These are phyloP conservation scores for Tricholoma saponaceum DNA, from an alignment of 768 basidiomycete genomes.

Conservation along the genomic window DNA sequence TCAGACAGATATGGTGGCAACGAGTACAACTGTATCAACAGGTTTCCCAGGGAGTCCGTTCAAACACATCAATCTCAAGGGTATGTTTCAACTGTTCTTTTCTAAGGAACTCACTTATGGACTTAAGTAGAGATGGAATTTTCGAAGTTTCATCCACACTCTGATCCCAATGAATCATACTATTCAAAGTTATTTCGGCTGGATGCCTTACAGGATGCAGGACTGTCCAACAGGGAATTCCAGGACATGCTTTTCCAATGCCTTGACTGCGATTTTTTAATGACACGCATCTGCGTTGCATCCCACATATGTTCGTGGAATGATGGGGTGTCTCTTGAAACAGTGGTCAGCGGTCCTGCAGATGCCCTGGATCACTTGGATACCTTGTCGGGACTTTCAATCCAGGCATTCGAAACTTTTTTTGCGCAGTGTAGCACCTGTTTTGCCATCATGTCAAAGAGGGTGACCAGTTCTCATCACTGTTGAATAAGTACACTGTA, in stretches of 20 bases:
- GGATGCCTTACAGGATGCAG: neutral
- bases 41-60: neutral
- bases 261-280: neutral
- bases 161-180: neutral
- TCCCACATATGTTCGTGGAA: neutral
- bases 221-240: neutral
- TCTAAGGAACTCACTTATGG: neutral
- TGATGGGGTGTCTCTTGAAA: too few species aligned
- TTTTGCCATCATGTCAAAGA: neutral
- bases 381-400: neutral
- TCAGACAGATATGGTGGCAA: too few species aligned
- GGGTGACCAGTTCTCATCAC: neutral
- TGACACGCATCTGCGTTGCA: neutral
- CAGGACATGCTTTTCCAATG: neutral
- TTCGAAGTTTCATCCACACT: neutral
- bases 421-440: neutral
- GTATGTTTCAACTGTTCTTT: neutral
- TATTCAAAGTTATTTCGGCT: neutral
- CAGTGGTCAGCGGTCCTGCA: neutral
- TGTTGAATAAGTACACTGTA: too few species aligned
- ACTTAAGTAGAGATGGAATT: neutral
- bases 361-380: neutral
- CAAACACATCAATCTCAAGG: neutral
- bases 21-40: neutral
- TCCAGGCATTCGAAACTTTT: neutral